A percentile compares a stretch with the other conserved stretches of the same genome.
Conservation (phyloP, 305 asterid species). For the Rubia balearica region DNA sequence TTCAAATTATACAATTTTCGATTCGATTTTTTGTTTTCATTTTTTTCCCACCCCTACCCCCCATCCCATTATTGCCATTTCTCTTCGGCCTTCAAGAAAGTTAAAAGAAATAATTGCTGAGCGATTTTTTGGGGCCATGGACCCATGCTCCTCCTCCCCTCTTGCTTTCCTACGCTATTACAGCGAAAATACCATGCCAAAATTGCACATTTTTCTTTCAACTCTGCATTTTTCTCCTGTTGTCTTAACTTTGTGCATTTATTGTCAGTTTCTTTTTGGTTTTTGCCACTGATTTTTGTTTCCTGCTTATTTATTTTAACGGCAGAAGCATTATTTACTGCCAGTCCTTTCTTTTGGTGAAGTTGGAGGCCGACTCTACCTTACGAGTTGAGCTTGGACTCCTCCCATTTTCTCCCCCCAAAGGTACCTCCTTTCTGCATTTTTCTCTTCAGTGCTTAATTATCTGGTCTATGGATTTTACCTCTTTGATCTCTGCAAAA, state of each 20-base stretch:
- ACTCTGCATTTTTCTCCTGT: background rate
- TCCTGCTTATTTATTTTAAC: background rate
- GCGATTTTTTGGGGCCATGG: background rate
- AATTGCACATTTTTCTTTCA: background rate
- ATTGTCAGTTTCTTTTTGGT: background rate
- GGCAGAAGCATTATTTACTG: background rate
- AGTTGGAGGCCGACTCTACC: background rate
- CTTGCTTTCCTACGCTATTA: background rate
- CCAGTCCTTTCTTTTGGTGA: background rate
- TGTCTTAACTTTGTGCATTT: background rate
- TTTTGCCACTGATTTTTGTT: background rate
- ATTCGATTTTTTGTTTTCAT: no score
- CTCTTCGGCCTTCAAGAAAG: background rate
- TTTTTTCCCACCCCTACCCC: no score
- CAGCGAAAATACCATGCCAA: background rate
- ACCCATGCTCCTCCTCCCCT: background rate
- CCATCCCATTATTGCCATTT: no score
- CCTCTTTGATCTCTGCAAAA: slow-evolving; percentile 1
- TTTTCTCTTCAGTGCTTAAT: background rate
- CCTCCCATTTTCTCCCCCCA: slow-evolving; percentile 18
- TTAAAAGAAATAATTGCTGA: background rate
- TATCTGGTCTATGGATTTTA: slow-evolving; percentile 17
- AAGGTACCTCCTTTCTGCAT: slow-evolving; percentile 25
- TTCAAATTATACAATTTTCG: no score
- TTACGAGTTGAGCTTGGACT: background rate